Evolutionary conservation across 2,329 filamentous ascomycete species (phyloP), one percentile per base, ranked within the genome.

Genomic region (Scytalidium sp.): DNA sequence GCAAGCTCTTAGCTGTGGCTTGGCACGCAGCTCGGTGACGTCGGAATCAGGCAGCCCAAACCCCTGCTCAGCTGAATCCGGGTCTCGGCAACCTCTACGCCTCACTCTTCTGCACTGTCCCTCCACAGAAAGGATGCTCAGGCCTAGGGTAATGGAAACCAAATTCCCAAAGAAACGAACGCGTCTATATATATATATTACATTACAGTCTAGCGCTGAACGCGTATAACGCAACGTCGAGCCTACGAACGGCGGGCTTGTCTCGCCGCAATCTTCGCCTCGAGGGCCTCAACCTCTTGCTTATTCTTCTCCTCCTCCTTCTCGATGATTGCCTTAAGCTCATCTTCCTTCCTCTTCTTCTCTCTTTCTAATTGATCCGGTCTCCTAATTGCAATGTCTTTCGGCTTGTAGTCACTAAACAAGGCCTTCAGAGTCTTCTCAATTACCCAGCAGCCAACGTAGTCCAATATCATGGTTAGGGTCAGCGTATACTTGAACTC

Each of bases 401-500:
- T 93, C 2, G 94, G 90, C 57, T 84, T 85, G 74, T 90, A 96
- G 69, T 99, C 94, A 57, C 88, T 93, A 70, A 97, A 99, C 23
- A 87, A 68, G 45, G 68, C 74, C 79, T 99, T 99, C 61, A 99
- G 78, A 0, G 83, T 79, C 58, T 92, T 85, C 73, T 99, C 94
- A 53, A 97, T 88, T 29, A 90, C 53, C 76, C 84, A 97, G 75
- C 94, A 99, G 13, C 86, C 87, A 2, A 74, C 81, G 65, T 92
- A 99, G 70, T 99, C 94, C 29, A 93, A 62, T 6, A 92, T 69
- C 94, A 99, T 99, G 62, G 90, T 78, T 1, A 74, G 70, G 0
- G 90, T 95, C 75, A 99, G 84, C 46, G 87, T 93, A 41, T 80
- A 66, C 77, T 96, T 96, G 80, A 99, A 99, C 61, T 96, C 90